Percentiles rank a stretch among this genome's conserved stretches.
These are phyloP conservation scores for Cystobasidium ongulense DNA, from an alignment of 768 basidiomycete genomes.

Conservation along the genomic window DNA sequence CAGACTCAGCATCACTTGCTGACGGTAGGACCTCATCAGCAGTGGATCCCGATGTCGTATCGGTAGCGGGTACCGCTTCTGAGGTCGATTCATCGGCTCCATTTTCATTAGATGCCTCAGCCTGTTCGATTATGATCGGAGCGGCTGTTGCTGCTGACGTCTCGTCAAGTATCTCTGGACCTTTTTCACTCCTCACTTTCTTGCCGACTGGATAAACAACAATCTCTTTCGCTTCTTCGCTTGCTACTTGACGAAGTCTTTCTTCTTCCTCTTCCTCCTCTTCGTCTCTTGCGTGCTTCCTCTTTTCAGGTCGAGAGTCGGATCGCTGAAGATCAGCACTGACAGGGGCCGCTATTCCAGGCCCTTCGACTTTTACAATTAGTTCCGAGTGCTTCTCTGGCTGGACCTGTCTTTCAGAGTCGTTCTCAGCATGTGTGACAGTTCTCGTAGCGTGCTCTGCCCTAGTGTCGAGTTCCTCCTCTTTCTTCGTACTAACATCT, in stretches of 20 bases:
- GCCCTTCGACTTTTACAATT: not conserved
- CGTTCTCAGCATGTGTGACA: not conserved
- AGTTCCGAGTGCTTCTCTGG: constrained; percentile 6
- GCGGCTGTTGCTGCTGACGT: not conserved
- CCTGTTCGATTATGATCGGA: not conserved
- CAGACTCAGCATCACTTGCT: not conserved
- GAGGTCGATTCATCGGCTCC: constrained; percentile 6
- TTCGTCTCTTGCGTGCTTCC: constrained; percentile 25
- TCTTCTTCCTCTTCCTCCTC: not conserved
- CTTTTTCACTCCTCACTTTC: constrained; percentile 21
- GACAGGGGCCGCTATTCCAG: not conserved
- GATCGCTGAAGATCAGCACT: constrained; percentile 23
- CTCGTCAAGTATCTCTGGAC: not conserved
- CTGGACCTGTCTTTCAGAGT: too few relatives aligned
- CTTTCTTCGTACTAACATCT: constrained; percentile 8
- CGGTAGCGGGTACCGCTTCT: constrained; percentile 31
- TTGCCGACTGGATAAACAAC: not conserved
- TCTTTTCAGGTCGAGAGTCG: constrained; percentile 17
- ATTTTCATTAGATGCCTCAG: not conserved
- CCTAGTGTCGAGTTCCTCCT: constrained; percentile 28
- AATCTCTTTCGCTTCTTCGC: not conserved
- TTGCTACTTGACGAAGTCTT: constrained; percentile 11
- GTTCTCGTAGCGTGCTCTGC: constrained; percentile 23
- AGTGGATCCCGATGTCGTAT: not conserved
- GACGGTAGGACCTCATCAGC: not conserved